Evolutionary conservation across 805 yeast genomes (phyloP).

Genomic region (Cyberlindnera veronae): DNA sequence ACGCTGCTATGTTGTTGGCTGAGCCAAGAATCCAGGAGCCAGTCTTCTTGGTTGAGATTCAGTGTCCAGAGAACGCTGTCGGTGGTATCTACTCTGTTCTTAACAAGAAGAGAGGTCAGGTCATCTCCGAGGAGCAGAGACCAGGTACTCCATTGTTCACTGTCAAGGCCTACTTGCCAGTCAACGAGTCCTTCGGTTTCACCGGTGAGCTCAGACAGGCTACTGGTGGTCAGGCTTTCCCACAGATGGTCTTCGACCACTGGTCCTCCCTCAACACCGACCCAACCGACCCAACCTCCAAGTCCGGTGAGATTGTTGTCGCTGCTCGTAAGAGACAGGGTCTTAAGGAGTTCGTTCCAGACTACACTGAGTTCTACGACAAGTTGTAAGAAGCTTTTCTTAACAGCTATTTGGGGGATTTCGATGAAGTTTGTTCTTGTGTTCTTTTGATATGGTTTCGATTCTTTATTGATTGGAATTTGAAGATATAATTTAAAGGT

Average conservation of each 20-base stretch:
- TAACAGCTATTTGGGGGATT: conserved; percentile 1
- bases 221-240: conserved; percentile 99
- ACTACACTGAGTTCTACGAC: conserved; percentile 98
- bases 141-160: conserved; percentile 99
- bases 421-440: too few species aligned
- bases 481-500: conserved; percentile 12
- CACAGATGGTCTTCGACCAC: conserved; percentile 99
- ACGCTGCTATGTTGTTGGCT: conserved; percentile 97
- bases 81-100: conserved; percentile 99
- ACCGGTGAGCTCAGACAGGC: conserved; percentile 99
- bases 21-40: conserved; percentile 99
- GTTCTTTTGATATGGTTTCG: conserved; percentile 3
- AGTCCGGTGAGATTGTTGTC: conserved; percentile 61
- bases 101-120: conserved; percentile 99
- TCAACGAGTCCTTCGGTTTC: conserved; percentile 99
- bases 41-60: conserved; percentile 97
- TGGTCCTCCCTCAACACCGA: conserved; percentile 92
- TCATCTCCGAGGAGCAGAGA: conserved; percentile 98
- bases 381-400: conserved; percentile 52
- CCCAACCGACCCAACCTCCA: conserved; percentile 81
- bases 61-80: conserved; percentile 98
- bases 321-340: conserved; percentile 93
- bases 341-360: conserved; percentile 96
- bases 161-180: conserved; percentile 99
- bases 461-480: conserved; percentile 4